Base-by-base conservation (phyloP, 176 grass and related monocot species). In the Phragmites australis region DNA sequence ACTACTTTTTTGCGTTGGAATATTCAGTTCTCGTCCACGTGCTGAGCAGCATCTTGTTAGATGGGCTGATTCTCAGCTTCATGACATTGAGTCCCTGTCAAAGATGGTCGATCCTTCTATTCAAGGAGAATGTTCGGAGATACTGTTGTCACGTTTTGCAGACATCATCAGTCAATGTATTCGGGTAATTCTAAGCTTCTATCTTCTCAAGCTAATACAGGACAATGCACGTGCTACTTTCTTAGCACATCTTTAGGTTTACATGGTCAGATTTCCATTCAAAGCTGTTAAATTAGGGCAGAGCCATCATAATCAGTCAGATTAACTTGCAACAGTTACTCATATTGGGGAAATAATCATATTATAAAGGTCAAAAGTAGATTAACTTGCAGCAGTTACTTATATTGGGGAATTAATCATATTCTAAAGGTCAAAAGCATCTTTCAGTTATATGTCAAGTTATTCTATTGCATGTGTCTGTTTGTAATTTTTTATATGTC, bases 121-220 rank as follows among this genome's bases (percentile, higher is more conserved):
- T 57, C 76, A 5, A 73, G 90, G 88, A 75, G 80, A 68, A 64
- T 94, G 64, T 81, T 66, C 82, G 31, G 79, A 89, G 25, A 98
- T 83, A 73, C 78, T 78, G 18, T 40, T 94, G 26, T 94, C 95
- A 37, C 82, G 88, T 54, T 88, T 93, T 81, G 95, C 92, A 19
- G 95, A 94, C 52, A 91, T 94, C 58, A 91, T 98, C 67, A 91
- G 92, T 44, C n/a, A 54, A 22, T 94, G 95, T 61, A 93, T 91
- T 72, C 78, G 39, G 83, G 95, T 98, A 85, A 84, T 63, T 69
- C 15, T 70, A 17, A 62, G 11, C 52, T 76, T 68, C 57, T 67
- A 63, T 76, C 42, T 44, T 16, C 25, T 83, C 42, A 12, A 48
- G 12, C 6, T 80, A 70, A 31, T 78, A 31, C 23, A 63, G 9